Evolutionary conservation across 148 eudicot genomes (phyloP).

Genomic region (Arctostaphylos glauca): DNA sequence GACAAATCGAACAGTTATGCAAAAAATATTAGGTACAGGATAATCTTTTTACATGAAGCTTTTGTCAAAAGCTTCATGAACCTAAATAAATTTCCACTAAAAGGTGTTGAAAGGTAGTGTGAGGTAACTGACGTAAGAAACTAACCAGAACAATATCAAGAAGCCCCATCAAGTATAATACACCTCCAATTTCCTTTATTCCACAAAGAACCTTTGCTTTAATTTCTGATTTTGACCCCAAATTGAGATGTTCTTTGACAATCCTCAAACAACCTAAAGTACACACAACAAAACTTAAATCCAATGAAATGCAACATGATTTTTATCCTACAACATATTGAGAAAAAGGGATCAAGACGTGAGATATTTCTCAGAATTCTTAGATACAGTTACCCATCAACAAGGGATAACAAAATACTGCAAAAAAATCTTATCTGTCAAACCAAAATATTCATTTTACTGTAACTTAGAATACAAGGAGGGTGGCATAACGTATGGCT

Average conservation of each 20-base stretch:
- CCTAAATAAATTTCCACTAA: not conserved
- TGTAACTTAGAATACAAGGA: not conserved
- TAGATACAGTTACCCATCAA: not conserved
- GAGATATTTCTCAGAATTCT: not conserved
- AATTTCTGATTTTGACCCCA: slow-evolving; percentile 89
- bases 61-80: not conserved
- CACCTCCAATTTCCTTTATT: slow-evolving; percentile 90
- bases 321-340: not conserved
- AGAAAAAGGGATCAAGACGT: not conserved
- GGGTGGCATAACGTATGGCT: too few relatives aligned
- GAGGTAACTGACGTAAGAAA: slow-evolving; percentile 5
- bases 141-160: slow-evolving; percentile 92
- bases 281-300: slow-evolving; percentile 15
- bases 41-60: not conserved
- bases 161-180: slow-evolving; percentile 90
- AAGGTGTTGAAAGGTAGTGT: not conserved
- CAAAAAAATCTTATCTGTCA: not conserved
- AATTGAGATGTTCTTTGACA: slow-evolving; percentile 83
- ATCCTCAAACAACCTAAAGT: slow-evolving; percentile 75
- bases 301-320: not conserved
- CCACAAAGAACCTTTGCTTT: slow-evolving; percentile 87
- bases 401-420: not conserved
- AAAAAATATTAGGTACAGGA: not conserved
- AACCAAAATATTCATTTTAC: not conserved
- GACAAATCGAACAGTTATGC: not conserved